A percentile compares a stretch with the other conserved stretches of the same genome.
phyloP scores from a whole-genome alignment of 495 filamentous ascomycete genomes.

The Cladorrhinum samala region DNA sequence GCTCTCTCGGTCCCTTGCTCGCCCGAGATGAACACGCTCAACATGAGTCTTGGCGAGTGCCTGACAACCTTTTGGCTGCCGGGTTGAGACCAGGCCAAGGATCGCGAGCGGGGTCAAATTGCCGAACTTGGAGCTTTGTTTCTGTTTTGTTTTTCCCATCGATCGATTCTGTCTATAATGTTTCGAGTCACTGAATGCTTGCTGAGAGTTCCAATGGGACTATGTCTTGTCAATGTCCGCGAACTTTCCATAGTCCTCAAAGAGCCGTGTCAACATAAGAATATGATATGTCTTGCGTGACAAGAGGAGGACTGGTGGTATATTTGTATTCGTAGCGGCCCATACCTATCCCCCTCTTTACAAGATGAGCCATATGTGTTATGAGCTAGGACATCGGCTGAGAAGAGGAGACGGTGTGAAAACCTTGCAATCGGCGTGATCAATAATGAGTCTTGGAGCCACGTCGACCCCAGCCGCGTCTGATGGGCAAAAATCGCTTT shows the following conservation, averaged over 20 bases:
- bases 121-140: not conserved
- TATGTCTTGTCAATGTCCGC: not conserved
- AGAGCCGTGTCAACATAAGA: too few species aligned
- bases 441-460: too few species aligned
- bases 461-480: not conserved
- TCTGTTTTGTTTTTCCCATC: too few species aligned
- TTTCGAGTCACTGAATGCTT: too few species aligned
- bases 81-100: constrained; percentile 1
- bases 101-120: not conserved
- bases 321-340: not conserved
- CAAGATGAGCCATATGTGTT: not conserved
- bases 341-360: not conserved
- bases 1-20: constrained; percentile 2
- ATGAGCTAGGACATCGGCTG: not conserved
- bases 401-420: constrained; percentile 1
- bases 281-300: not conserved
- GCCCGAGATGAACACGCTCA: not conserved
- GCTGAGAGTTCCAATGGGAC: not conserved
- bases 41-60: constrained; percentile 2
- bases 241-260: too few species aligned
- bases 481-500: too few species aligned
- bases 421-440: constrained; percentile 3
- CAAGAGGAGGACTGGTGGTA: not conserved
- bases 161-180: too few species aligned
- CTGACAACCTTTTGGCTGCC: not conserved